phyloP scores from a whole-genome alignment of 306 rosid genomes.

The Arachis hypogaea region DNA sequence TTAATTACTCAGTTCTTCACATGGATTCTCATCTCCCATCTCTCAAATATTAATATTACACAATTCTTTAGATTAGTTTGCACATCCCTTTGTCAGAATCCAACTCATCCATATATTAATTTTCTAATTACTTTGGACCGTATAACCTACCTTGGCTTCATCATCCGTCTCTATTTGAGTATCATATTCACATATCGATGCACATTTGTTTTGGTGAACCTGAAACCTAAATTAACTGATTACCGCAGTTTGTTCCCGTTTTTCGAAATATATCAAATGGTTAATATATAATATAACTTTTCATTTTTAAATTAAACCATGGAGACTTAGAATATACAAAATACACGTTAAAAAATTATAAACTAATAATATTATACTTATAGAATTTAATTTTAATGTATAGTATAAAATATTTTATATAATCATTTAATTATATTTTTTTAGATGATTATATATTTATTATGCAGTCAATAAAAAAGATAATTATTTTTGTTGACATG shows the following conservation, averaged over 20 bases:
- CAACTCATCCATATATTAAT: slow-evolving; percentile 35
- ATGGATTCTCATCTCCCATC: slow-evolving; percentile 57
- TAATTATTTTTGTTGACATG: too few relatives aligned
- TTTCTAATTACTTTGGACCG: slow-evolving; percentile 34
- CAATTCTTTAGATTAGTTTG: slow-evolving; percentile 20
- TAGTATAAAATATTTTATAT: too few relatives aligned
- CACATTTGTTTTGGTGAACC: slow-evolving; percentile 13
- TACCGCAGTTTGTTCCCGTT: slow-evolving; percentile 1
- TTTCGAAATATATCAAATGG: not conserved
- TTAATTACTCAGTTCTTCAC: slow-evolving; percentile 51
- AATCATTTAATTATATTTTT: too few relatives aligned
- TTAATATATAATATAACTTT: too few relatives aligned
- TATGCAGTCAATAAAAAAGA: too few relatives aligned
- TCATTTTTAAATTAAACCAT: too few relatives aligned
- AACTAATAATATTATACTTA: too few relatives aligned
- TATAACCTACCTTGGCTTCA: slow-evolving; percentile 18
- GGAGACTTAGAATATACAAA: too few relatives aligned
- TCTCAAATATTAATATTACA: slow-evolving; percentile 27
- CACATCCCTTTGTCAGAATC: slow-evolving; percentile 47
- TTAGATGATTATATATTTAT: too few relatives aligned
- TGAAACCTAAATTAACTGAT: not conserved
- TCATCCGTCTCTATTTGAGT: not conserved
- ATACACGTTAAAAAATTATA: too few relatives aligned
- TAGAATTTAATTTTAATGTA: too few relatives aligned
- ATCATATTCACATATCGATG: slow-evolving; percentile 14